These are phyloP conservation scores for Clarireedia paspali DNA, from an alignment of 2,329 filamentous ascomycete genomes.

Conservation along the genomic window DNA sequence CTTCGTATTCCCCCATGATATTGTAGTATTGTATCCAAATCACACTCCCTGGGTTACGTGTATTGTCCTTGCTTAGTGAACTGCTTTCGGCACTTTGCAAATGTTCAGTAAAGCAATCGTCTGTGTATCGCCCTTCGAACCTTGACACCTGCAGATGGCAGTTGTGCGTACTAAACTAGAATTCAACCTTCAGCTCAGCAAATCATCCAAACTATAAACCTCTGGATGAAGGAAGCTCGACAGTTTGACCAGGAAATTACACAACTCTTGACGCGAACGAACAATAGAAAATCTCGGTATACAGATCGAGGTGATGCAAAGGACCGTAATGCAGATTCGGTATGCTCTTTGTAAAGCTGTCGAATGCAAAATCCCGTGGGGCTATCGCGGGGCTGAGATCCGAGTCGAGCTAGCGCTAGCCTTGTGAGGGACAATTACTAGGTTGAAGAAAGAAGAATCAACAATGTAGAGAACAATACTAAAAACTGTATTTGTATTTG, in stretches of 20 bases:
- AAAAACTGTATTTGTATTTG: not conserved
- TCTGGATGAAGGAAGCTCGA: too few species aligned
- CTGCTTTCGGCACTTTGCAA: not conserved
- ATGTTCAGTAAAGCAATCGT: too few species aligned
- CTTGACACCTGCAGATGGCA: too few species aligned
- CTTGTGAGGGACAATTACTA: conserved; percentile 1
- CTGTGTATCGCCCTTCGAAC: too few species aligned
- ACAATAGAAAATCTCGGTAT: too few species aligned
- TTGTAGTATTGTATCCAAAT: too few species aligned
- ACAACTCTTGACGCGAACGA: too few species aligned
- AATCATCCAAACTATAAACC: too few species aligned
- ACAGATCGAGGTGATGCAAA: not conserved
- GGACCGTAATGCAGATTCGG: not conserved
- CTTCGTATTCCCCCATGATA: conserved; percentile 26
- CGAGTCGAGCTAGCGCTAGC: conserved; percentile 7
- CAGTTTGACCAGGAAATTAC: too few species aligned
- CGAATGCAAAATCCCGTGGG: not conserved
- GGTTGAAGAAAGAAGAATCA: conserved; percentile 4
- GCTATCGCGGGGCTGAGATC: not conserved
- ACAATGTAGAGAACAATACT: conserved; percentile 6
- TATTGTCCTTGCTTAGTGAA: not conserved
- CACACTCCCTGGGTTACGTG: not conserved
- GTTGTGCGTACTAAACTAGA: too few species aligned
- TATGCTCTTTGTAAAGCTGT: not conserved
- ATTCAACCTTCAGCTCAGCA: too few species aligned